Percentiles rank a stretch among this genome's conserved stretches.
phyloP scores from a whole-genome alignment of 129 eudicot genomes.

The Heracleum sosnowskyi region DNA sequence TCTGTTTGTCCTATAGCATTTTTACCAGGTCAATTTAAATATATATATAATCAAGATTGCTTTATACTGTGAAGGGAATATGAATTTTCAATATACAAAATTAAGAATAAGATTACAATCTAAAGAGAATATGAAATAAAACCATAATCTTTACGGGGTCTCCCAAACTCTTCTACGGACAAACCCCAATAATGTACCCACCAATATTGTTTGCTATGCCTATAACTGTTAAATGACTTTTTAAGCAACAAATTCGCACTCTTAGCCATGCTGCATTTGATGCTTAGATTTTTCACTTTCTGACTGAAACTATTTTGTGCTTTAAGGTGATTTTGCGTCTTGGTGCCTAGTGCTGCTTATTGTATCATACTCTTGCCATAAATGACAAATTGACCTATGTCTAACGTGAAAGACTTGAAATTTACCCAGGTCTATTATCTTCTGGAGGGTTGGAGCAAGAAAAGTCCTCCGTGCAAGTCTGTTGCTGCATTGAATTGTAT shows the following conservation, averaged over 20 bases:
- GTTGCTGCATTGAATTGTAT: constrained; percentile 86
- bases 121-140: not conserved
- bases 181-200: not conserved
- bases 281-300: not conserved
- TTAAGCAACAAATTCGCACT: too few species aligned
- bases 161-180: not conserved
- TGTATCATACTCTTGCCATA: not conserved
- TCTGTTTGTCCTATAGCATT: not conserved
- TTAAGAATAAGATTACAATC: not conserved
- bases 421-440: constrained; percentile 65
- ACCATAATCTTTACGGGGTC: not conserved
- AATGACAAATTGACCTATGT: not conserved
- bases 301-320: not conserved
- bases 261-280: not conserved
- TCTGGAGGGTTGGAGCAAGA: constrained; percentile 65
- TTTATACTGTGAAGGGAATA: not conserved
- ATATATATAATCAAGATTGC: not conserved
- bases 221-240: not conserved
- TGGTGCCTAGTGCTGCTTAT: not conserved
- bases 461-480: constrained; percentile 75
- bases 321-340: not conserved
- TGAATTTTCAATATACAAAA: not conserved
- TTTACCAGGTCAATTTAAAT: not conserved
- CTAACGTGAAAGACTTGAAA: constrained; percentile 16
- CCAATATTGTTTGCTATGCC: not conserved